A percentile compares a stretch with the other conserved stretches of the same genome.
Conservation (phyloP, 805 yeast genomes). For the Yarrowia sp. region DNA sequence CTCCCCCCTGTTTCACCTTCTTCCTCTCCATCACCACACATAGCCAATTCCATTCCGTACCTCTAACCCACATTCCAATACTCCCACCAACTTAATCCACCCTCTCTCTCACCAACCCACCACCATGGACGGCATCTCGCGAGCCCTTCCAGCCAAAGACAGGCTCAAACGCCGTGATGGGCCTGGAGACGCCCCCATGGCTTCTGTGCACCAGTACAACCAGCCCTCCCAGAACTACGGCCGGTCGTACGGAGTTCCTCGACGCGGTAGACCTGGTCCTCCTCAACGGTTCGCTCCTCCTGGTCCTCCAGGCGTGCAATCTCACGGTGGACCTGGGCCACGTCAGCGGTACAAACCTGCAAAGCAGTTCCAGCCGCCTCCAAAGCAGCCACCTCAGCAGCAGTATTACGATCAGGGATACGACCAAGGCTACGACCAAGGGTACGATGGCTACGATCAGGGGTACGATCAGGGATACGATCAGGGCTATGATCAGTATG, state of each 20-base stretch:
- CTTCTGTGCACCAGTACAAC: conserved; percentile 14
- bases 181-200: conserved; percentile 23
- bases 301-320: neutral
- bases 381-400: conserved; percentile 5
- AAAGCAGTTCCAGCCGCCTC: neutral
- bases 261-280: conserved; percentile 13
- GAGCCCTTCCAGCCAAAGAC: conserved; percentile 20
- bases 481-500: neutral
- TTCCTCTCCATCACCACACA: neutral
- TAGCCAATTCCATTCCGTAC: neutral
- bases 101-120: neutral
- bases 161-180: conserved; percentile 20
- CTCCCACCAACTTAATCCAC: conserved; percentile 13
- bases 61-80: conserved; percentile 6
- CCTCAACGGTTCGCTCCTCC: conserved; percentile 14
- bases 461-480: conserved; percentile 1
- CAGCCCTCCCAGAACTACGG: conserved; percentile 20
- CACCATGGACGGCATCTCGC: conserved; percentile 26
- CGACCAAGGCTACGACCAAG: conserved; percentile 17
- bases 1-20: too few relatives aligned
- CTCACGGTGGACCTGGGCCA: conserved; percentile 14
- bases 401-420: conserved; percentile 5
- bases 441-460: neutral
- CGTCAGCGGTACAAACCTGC: conserved; percentile 21
- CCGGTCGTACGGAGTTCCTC: conserved; percentile 19